These are phyloP conservation scores for Phalaenopsis equestris DNA, from an alignment of 106 monocot genomes.

Conservation along the genomic window DNA sequence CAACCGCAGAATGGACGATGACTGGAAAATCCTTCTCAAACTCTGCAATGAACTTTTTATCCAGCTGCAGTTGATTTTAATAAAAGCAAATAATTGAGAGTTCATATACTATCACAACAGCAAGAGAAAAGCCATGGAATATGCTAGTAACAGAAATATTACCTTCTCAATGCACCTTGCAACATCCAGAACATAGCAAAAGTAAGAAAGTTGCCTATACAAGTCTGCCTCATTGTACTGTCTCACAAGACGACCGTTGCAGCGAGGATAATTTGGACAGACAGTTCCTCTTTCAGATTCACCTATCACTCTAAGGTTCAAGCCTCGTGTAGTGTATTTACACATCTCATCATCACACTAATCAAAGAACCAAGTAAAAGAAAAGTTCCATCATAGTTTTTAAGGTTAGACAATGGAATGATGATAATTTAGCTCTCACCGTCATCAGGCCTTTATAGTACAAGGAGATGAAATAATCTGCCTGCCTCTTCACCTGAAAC, in stretches of 20 bases:
- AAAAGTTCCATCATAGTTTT: background rate
- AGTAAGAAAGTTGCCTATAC: slow-evolving; percentile 84
- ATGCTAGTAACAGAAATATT: background rate
- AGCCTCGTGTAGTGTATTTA: slow-evolving; percentile 49
- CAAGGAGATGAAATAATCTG: slow-evolving; percentile 57
- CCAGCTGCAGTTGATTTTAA: slow-evolving; percentile 40
- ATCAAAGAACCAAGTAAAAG: background rate
- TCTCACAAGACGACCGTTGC: slow-evolving; percentile 73
- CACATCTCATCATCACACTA: slow-evolving; percentile 94
- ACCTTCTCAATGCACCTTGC: slow-evolving; percentile 74
- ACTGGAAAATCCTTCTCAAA: slow-evolving; percentile 51
- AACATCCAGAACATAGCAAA: slow-evolving; percentile 61
- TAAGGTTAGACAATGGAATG: background rate
- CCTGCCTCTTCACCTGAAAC: slow-evolving; percentile 83
- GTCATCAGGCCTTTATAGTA: slow-evolving; percentile 79
- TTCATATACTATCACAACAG: background rate
- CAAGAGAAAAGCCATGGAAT: background rate
- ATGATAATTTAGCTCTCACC: slow-evolving; percentile 26
- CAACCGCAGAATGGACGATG: slow-evolving; percentile 20
- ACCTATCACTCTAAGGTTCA: slow-evolving; percentile 72
- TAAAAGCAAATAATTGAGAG: background rate
- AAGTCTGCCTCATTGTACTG: slow-evolving; percentile 85
- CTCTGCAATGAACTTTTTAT: slow-evolving; percentile 16
- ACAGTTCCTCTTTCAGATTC: slow-evolving; percentile 83
- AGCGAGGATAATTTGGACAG: slow-evolving; percentile 80